Evolutionary conservation across 345 rosid genomes (phyloP).

Genomic region (Sisymbrium altissimum): DNA sequence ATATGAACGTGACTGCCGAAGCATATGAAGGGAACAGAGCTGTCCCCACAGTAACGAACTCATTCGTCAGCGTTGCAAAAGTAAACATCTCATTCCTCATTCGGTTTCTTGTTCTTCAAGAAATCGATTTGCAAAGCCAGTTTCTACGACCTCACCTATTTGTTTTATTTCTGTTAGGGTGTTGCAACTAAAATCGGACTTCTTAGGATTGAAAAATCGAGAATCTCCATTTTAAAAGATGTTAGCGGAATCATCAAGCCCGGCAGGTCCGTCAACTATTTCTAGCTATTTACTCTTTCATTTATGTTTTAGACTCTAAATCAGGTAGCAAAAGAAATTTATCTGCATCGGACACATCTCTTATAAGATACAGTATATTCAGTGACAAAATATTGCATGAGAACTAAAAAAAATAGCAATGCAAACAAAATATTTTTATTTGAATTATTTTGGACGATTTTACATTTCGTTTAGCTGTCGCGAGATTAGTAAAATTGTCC

Average conservation of each 20-base stretch:
- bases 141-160: background rate
- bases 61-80: slow-evolving; percentile 22
- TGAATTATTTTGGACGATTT: no score
- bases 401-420: no score
- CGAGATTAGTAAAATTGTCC: no score
- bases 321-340: background rate
- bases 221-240: slow-evolving; percentile 45
- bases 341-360: background rate
- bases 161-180: slow-evolving; percentile 9
- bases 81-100: slow-evolving; percentile 19
- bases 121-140: background rate
- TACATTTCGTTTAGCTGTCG: no score
- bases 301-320: background rate
- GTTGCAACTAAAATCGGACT: slow-evolving; percentile 30
- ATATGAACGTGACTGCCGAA: slow-evolving; percentile 35
- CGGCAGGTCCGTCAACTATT: slow-evolving; percentile 39
- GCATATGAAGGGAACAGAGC: slow-evolving; percentile 32
- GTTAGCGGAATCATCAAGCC: slow-evolving; percentile 72
- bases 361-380: background rate
- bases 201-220: slow-evolving; percentile 38
- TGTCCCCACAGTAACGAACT: slow-evolving; percentile 40
- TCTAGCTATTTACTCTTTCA: background rate
- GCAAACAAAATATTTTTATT: no score
- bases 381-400: background rate
- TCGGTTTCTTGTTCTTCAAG: background rate